Base-by-base conservation (phyloP, 495 filamentous ascomycete species). In the Chaetomium tenue region DNA sequence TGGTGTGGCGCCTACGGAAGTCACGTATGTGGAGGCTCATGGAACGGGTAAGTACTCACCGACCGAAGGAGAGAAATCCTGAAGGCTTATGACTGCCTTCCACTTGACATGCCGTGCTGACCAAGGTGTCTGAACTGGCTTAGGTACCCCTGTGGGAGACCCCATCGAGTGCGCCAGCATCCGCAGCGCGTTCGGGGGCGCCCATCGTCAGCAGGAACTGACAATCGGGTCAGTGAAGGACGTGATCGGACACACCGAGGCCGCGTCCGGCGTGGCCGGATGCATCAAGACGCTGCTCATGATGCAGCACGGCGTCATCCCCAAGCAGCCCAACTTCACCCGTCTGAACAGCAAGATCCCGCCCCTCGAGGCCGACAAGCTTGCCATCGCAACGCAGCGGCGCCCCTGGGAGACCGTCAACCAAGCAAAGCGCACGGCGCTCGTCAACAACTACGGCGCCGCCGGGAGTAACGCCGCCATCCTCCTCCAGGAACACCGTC, bases 161-260 rank as follows among this genome's bases (percentile, higher is more conserved):
- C 70, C 74, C 0, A 64, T 75, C n/a, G 78, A 79, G 55, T 61
- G 71, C 0, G 37, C 59, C 5, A 76, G 74, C 22, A 50, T 78
- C 3, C 22, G 73, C 63, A 64, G 66, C 0, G 77, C 76, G 0
- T 63, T 84, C 8, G 63, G 72, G 3, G 39, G 62, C 0, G 23
- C 61, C 68, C 6, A 60, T 61, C 48, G 58, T 22, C 71, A 65
- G 22, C 67, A 58, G 26, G 75, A 68, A 5, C 66, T 84, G 12
- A 76, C 76, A 55, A 70, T 88, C 37, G 84, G 84, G 18, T 83
- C 83, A 0, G 72, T 85, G 0, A 87, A 88, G 66, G 79, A 78
- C 0, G 83, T 83, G 58, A 79, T 86, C n/a, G 83, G 85, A 3
- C 85, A 87, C 66, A 57, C 76, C 7, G 85, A 87, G 67, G 79